Evolutionary conservation across 176 grass and related monocot genomes (phyloP), one percentile per base, ranked within the genome.

Genomic region (Puccinellia tenuiflora): DNA sequence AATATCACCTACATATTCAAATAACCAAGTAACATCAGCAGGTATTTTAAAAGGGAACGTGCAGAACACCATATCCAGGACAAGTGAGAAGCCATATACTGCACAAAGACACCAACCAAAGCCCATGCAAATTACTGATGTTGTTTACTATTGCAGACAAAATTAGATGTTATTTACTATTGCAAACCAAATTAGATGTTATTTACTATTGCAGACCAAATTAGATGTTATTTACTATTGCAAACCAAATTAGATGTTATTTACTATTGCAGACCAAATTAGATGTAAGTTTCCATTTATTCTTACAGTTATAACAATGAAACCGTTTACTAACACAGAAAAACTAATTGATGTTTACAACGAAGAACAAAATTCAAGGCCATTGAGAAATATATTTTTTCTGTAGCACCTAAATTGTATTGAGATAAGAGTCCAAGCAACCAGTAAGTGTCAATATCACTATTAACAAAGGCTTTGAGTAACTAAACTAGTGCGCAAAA

Each of bases 1-100:
- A 89, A 94, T 83, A 82, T 92, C 93, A 88, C 90, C 93, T 95
- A 57, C 40, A 90, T 64, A 86, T 73, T 80, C 24, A 52, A 31
- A 84, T 40, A 90, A 78, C 17, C 71, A 85, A 85, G 16, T 5
- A 76, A 47, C 70, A 81, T 81, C 42, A 75, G 46, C 20, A 78
- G 47, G 14, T 25, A 76, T 33, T 50, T 43, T 22, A 54, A 29
- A 79, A 75, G 57, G 18, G 24, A 43, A 20, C 16, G 21, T 67
- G 56, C n/a, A 29, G 13, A 53, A 39, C 20, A 57, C 47, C 25
- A 78, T 78, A 33, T 39, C 59, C 1, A 40, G 51, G 22, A 85
- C 61, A 70, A 65, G 17, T 38, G n/a, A 39, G 42, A 43, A 33
- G 15, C 39, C 59, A 62, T 62, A 61, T 62, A 74, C 11, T 46